A percentile compares a stretch with the other conserved stretches of the same genome.
Evolutionary conservation across 257 asterid species (phyloP).

Genomic region (Avicennia marina): DNA sequence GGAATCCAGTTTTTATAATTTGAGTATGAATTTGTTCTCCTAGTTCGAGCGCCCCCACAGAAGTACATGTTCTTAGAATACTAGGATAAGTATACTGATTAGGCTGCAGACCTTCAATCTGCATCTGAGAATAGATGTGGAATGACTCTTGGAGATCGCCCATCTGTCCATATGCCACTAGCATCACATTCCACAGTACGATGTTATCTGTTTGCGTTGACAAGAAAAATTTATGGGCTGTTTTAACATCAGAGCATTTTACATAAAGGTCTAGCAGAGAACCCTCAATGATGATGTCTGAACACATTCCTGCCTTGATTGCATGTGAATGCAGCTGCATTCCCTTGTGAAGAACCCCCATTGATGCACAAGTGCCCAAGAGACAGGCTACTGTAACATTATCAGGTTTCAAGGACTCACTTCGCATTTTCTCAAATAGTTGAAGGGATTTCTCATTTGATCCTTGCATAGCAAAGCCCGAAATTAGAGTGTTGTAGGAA

Average conservation of each 20-base stretch:
- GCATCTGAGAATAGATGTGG: constrained; percentile 53
- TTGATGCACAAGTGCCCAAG: constrained; percentile 53
- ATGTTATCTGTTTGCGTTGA: constrained; percentile 50
- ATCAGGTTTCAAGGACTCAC: constrained; percentile 55
- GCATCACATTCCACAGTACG: constrained; percentile 90
- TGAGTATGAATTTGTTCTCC: constrained; percentile 88
- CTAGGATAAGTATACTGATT: constrained; percentile 84
- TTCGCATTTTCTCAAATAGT: constrained; percentile 60
- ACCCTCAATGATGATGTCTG: constrained; percentile 73
- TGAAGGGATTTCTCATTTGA: constrained; percentile 48
- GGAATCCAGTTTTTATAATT: constrained; percentile 66
- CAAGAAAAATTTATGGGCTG: constrained; percentile 58
- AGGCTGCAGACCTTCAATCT: constrained; percentile 51
- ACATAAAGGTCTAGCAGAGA: constrained; percentile 82
- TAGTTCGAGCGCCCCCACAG: constrained; percentile 56
- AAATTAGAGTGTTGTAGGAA: constrained; percentile 73
- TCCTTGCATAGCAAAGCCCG: constrained; percentile 67
- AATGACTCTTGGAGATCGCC: constrained; percentile 63
- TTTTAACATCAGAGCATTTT: constrained; percentile 61
- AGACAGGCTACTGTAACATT: constrained; percentile 76
- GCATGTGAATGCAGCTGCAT: constrained; percentile 70
- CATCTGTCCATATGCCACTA: constrained; percentile 78
- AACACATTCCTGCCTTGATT: constrained; percentile 67
- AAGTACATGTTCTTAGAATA: constrained; percentile 74
- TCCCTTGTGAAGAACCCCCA: constrained; percentile 63